Evolutionary conservation across 352 stramenopile species (phyloP), one percentile per base, ranked within the genome.

Genomic region (Peronosclerospora sorghi): DNA sequence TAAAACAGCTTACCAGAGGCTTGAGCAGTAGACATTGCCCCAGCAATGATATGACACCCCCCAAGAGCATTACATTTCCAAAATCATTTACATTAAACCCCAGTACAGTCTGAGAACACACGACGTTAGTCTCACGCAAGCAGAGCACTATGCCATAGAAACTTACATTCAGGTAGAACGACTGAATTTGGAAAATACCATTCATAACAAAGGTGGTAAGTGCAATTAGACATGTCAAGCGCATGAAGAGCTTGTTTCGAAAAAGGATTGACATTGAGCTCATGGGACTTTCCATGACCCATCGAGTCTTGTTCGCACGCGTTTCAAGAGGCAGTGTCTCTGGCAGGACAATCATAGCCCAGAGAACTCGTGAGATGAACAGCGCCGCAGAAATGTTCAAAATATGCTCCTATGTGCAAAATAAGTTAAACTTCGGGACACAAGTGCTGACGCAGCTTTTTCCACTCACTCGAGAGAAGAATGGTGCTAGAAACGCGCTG

Each of bases 81-180:
- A 69, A 77, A 53, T 81, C 67, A 19, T 83, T 73, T 37, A 84
- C 76, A 32, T 84, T 45, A 43, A 91, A 88, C 2, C 68, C 66
- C 24, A 88, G 58, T 9, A 78, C 59, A 9, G 62, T 86, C 73
- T 81, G 48, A n/a, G 32, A 20, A 35, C 1, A 32, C 29, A 13
- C 20, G 28, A 40, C 19, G 35, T 52, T 29, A 34, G n/a, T 32
- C 21, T 0, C 1, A 23, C 24, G 4, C 5, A 47, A 19, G 27
- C 4, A 32, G 1, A 14, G n/a, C 35, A 2, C 6, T 27, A 12
- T 29, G 26, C 15, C n/a, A 18, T 15, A 26, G 1, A 2, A 8
- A 49, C 59, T 53, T 47, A 83, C 71, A 43, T 87, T 90, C 29
- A 90, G 59, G 50, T 78, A 90, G 43, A 84, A 90, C 28, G 71